phyloP scores from a whole-genome alignment of 2,329 filamentous ascomycete species.

The Colletotrichum sp. region DNA sequence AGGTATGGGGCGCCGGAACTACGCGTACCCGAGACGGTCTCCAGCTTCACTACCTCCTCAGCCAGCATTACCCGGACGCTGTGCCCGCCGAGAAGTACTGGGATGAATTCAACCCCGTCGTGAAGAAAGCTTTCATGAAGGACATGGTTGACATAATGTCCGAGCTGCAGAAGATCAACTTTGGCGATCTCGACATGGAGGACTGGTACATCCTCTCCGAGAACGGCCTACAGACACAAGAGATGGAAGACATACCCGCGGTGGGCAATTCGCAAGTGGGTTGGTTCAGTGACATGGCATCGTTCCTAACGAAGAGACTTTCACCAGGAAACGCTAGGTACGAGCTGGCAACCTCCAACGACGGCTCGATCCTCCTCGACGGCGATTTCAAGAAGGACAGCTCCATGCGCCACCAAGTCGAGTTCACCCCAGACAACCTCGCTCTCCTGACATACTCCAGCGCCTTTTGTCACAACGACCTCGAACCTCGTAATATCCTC shows the following conservation, averaged over 20 bases:
- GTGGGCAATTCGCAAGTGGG: neutral
- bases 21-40: neutral
- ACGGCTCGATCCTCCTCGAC: neutral
- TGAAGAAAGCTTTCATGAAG: neutral
- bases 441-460: neutral
- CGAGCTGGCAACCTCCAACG: neutral
- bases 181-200: neutral
- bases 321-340: neutral
- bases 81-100: neutral
- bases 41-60: neutral
- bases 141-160: neutral
- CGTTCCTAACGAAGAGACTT: neutral
- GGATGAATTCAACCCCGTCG: neutral
- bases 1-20: neutral
- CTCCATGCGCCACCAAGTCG: neutral
- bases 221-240: neutral
- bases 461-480: constrained; percentile 6
- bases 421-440: neutral
- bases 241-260: neutral
- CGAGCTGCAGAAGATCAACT: neutral
- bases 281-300: neutral
- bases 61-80: neutral
- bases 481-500: constrained; percentile 1
- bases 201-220: neutral
- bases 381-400: neutral